phyloP scores from a whole-genome alignment of 2,329 filamentous ascomycete genomes.

The Arthrobotrys sinensis region DNA sequence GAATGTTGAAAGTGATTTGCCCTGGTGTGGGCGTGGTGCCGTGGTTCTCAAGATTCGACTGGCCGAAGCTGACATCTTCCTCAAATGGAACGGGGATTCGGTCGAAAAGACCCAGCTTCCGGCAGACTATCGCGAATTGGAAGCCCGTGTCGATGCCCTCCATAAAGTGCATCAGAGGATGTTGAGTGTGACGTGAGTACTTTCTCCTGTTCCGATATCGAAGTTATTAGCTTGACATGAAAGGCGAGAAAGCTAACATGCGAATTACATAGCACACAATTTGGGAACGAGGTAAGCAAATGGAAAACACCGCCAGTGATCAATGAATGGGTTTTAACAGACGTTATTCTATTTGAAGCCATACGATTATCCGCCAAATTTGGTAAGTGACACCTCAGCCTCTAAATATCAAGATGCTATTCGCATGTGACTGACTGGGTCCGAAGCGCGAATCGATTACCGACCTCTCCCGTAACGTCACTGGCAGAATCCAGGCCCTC shows the following conservation, averaged over 20 bases:
- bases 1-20: constrained; percentile 60
- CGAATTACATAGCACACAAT: constrained; percentile 79
- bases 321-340: constrained; percentile 23
- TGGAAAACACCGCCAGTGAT: neutral
- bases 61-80: constrained; percentile 61
- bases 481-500: constrained; percentile 92
- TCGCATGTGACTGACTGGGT: neutral
- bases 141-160: constrained; percentile 97
- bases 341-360: constrained; percentile 68
- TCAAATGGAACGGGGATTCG: constrained; percentile 58
- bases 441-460: constrained; percentile 87
- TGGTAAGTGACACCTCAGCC: constrained; percentile 68
- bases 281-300: constrained; percentile 76
- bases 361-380: constrained; percentile 96
- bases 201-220: constrained; percentile 1
- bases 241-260: neutral
- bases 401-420: too few species aligned
- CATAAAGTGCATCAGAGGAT: constrained; percentile 98
- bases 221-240: constrained; percentile 2
- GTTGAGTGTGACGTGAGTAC: constrained; percentile 90
- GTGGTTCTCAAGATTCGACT: constrained; percentile 60
- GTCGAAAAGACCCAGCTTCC: constrained; percentile 86
- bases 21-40: constrained; percentile 36
- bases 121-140: constrained; percentile 96
- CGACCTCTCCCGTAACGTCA: constrained; percentile 94